These are phyloP conservation scores for Cucurbita argyrosperma DNA, from an alignment of 306 rosid species.

Conservation along the genomic window DNA sequence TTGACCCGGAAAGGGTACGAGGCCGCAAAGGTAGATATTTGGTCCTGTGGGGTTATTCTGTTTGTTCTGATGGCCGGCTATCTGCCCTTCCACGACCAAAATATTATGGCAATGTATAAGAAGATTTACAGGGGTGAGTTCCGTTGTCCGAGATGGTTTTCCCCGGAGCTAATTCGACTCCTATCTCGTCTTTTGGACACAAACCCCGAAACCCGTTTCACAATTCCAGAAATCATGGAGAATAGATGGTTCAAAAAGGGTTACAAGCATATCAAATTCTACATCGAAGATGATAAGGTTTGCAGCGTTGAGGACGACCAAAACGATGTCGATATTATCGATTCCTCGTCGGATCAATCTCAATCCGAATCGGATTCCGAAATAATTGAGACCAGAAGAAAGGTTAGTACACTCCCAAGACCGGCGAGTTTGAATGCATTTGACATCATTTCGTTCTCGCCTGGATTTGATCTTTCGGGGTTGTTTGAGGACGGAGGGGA, in stretches of 20 bases:
- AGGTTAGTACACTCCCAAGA: slow-evolving; percentile 15
- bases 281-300: slow-evolving; percentile 70
- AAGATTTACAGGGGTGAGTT: slow-evolving; percentile 79
- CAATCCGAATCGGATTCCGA: slow-evolving; percentile 31
- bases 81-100: slow-evolving; percentile 80
- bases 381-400: slow-evolving; percentile 13
- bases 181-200: slow-evolving; percentile 45
- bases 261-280: slow-evolving; percentile 69
- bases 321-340: not conserved
- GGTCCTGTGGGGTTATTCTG: slow-evolving; percentile 84
- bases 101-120: slow-evolving; percentile 83
- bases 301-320: slow-evolving; percentile 40
- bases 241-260: slow-evolving; percentile 83
- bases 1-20: slow-evolving; percentile 70
- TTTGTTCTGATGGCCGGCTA: slow-evolving; percentile 90
- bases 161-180: slow-evolving; percentile 43
- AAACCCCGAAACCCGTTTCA: slow-evolving; percentile 53
- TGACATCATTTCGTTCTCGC: slow-evolving; percentile 68
- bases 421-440: slow-evolving; percentile 89
- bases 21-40: slow-evolving; percentile 73
- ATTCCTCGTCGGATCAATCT: slow-evolving; percentile 37
- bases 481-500: slow-evolving; percentile 79
- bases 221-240: slow-evolving; percentile 76
- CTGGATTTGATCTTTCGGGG: slow-evolving; percentile 71
- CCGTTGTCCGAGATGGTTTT: slow-evolving; percentile 77